These are phyloP conservation scores for Neurospora sp. DNA, from an alignment of 495 filamentous ascomycete species.

Conservation along the genomic window DNA sequence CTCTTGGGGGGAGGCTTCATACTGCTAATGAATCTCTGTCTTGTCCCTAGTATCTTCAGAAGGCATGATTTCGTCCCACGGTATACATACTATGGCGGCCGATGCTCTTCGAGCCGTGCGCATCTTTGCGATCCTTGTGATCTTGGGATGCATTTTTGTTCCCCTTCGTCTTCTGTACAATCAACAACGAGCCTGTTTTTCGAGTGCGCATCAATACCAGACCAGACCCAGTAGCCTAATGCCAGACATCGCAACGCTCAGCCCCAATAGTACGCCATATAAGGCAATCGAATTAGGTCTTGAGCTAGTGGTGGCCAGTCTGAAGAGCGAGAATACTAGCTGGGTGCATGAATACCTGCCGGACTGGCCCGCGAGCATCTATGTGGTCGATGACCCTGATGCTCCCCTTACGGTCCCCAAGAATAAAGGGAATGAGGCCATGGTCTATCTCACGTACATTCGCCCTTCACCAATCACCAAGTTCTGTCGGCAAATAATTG, in stretches of 20 bases:
- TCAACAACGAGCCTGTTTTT: neutral
- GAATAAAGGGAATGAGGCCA: slow-evolving; percentile 55
- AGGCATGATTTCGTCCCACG: neutral
- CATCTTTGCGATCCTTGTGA: neutral
- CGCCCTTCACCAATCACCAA: slow-evolving; percentile 21
- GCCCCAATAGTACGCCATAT: neutral
- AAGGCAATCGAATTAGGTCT: no score
- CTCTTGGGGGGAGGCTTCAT: neutral
- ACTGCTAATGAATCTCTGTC: neutral
- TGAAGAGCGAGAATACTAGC: slow-evolving; percentile 20
- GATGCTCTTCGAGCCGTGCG: neutral
- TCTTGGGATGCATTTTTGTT: neutral
- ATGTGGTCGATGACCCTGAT: slow-evolving; percentile 36
- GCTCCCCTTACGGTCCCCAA: slow-evolving; percentile 32
- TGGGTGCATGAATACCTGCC: slow-evolving; percentile 28
- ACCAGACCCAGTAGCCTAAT: neutral
- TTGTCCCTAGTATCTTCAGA: neutral
- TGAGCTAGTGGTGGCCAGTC: slow-evolving; percentile 28
- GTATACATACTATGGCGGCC: neutral
- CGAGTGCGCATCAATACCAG: neutral
- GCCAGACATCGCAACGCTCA: neutral
- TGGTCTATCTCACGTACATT: slow-evolving; percentile 48
- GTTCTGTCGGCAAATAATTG: slow-evolving; percentile 18
- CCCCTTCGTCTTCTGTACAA: neutral
- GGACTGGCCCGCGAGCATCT: slow-evolving; percentile 35